Conservation (phyloP, 1,139 yeast genomes). For the Groenewaldozyma sp. region DNA sequence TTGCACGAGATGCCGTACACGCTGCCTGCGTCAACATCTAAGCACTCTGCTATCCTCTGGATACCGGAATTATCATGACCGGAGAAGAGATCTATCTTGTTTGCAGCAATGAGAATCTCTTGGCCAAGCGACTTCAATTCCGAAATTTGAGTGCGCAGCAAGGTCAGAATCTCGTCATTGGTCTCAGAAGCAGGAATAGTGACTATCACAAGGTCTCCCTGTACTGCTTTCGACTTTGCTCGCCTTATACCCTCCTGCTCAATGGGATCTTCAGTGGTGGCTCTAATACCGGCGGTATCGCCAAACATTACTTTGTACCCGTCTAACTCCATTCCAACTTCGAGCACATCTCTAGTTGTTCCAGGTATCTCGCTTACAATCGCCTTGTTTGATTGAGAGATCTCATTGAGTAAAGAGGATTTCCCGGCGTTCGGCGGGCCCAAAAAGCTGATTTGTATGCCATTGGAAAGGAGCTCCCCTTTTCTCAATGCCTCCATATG, state of each 20-base stretch:
- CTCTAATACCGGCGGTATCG: conserved; percentile 89
- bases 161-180: background rate
- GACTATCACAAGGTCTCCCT: conserved; percentile 45
- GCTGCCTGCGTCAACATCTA: conserved; percentile 26
- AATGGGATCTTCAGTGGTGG: conserved; percentile 30
- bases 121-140: conserved; percentile 10
- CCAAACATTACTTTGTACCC: conserved; percentile 81
- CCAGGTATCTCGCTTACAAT: conserved; percentile 91
- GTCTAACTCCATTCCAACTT: conserved; percentile 67
- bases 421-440: conserved; percentile 99
- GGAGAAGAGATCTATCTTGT: conserved; percentile 26
- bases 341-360: conserved; percentile 85
- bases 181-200: conserved; percentile 23
- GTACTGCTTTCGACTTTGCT: conserved; percentile 57
- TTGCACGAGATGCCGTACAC: conserved; percentile 56
- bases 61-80: background rate
- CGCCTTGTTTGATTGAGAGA: conserved; percentile 77
- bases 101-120: conserved; percentile 24
- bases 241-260: conserved; percentile 78
- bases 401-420: conserved; percentile 65
- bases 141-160: background rate
- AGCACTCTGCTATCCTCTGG: conserved; percentile 9
- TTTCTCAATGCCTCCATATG: conserved; percentile 40
- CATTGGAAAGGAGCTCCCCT: conserved; percentile 60
- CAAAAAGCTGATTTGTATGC: conserved; percentile 61